These are phyloP conservation scores for Boletus fagicola DNA, from an alignment of 768 basidiomycete genomes.

Conservation along the genomic window DNA sequence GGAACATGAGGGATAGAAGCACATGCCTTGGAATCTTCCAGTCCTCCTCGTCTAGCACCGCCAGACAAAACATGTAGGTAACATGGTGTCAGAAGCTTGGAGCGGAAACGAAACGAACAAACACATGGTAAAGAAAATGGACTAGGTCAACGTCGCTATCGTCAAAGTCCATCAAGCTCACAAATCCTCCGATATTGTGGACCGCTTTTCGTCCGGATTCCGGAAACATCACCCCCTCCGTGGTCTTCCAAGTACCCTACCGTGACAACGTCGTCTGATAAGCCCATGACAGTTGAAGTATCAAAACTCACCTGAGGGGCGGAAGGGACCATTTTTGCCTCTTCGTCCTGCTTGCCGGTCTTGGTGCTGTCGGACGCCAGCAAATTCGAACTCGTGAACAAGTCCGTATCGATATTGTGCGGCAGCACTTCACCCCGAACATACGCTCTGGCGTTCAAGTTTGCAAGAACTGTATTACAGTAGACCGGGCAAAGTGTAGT, in stretches of 20 bases:
- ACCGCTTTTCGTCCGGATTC: too few relatives aligned
- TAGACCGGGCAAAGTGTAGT: conserved; percentile 9
- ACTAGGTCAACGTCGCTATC: too few relatives aligned
- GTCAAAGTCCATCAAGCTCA: too few relatives aligned
- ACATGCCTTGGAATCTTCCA: too few relatives aligned
- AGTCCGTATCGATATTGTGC: not conserved
- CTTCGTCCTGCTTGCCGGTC: not conserved
- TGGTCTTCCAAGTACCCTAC: not conserved
- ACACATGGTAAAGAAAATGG: too few relatives aligned
- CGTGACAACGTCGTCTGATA: not conserved
- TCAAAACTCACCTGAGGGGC: not conserved
- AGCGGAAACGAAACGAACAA: too few relatives aligned
- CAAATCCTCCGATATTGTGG: too few relatives aligned
- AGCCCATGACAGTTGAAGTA: not conserved
- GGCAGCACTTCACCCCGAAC: not conserved
- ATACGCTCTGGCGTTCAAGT: conserved; percentile 11
- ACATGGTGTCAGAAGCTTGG: too few relatives aligned
- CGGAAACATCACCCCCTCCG: not conserved
- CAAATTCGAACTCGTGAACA: not conserved
- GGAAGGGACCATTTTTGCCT: not conserved
- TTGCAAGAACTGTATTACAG: conserved; percentile 11
- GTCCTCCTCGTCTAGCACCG: too few relatives aligned
- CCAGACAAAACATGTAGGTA: too few relatives aligned
- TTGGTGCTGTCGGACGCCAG: too few relatives aligned
- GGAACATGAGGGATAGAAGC: too few relatives aligned